A percentile compares a stretch with the other conserved stretches of the same genome.
phyloP scores from a whole-genome alignment of 2,329 filamentous ascomycete genomes.

The Cladophialophora yegresii region DNA sequence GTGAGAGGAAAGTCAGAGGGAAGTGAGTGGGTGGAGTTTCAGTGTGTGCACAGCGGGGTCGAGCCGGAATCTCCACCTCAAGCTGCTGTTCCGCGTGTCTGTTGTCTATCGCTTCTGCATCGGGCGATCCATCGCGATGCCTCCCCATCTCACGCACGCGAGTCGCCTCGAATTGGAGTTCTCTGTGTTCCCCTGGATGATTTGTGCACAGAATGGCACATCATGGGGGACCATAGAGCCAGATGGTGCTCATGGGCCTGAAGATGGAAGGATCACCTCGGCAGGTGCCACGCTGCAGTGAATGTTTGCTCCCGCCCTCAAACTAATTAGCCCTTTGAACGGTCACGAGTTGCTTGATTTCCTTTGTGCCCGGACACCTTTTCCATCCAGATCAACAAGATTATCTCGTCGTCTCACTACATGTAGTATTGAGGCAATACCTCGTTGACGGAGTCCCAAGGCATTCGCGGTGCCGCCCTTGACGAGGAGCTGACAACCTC shows the following conservation, averaged over 20 bases:
- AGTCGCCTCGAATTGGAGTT: conserved; percentile 11
- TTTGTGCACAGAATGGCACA: conserved; percentile 6
- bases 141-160: conserved; percentile 4
- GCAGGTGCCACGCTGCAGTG: conserved; percentile 6
- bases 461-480: neutral
- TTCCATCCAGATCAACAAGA: neutral
- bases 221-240: neutral
- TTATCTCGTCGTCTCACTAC: neutral
- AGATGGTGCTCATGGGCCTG: conserved; percentile 6
- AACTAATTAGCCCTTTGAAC: neutral
- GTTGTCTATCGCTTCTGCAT: conserved; percentile 17
- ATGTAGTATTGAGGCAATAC: neutral
- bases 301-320: conserved; percentile 12
- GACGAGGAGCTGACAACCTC: conserved; percentile 1
- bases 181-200: conserved; percentile 16
- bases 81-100: conserved; percentile 5
- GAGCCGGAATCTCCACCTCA: neutral
- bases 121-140: conserved; percentile 15
- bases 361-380: conserved; percentile 2
- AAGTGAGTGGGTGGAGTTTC: neutral
- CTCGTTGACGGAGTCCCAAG: neutral
- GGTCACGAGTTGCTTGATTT: conserved; percentile 9
- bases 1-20: neutral
- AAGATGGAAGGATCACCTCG: conserved; percentile 17
- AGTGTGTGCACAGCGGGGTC: neutral